phyloP scores from a whole-genome alignment of 768 basidiomycete species.

The Termitomyces sp. region DNA sequence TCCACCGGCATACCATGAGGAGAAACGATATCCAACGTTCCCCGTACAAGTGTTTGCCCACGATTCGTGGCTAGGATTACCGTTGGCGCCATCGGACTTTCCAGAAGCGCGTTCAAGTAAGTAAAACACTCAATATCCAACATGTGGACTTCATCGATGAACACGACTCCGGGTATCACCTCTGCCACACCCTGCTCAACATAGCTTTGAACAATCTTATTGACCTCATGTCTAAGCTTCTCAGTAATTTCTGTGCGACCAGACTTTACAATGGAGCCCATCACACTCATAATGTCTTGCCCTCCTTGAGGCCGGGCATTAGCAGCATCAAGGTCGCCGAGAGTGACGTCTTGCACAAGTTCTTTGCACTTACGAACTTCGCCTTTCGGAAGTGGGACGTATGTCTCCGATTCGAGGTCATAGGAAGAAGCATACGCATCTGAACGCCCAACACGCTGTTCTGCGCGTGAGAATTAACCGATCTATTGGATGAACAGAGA shows the following conservation, averaged over 20 bases:
- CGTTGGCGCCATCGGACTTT: constrained; percentile 94
- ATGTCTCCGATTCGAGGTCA: constrained; percentile 96
- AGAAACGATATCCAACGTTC: constrained; percentile 84
- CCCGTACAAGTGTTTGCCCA: constrained; percentile 86
- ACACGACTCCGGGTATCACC: constrained; percentile 94
- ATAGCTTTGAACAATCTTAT: constrained; percentile 95
- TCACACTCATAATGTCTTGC: constrained; percentile 98
- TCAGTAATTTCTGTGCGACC: constrained; percentile 97
- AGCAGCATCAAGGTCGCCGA: constrained; percentile 89
- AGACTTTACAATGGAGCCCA: constrained; percentile 81
- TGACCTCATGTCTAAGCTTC: constrained; percentile 90
- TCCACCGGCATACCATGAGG: constrained; percentile 94
- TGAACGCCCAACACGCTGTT: constrained; percentile 88
- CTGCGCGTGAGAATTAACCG: neutral
- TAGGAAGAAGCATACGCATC: constrained; percentile 97
- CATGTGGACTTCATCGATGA: constrained; percentile 98
- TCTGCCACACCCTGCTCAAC: constrained; percentile 98
- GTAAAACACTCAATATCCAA: constrained; percentile 99
- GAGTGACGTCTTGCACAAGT: constrained; percentile 22
- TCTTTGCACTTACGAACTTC: constrained; percentile 20
- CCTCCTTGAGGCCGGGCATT: constrained; percentile 93
- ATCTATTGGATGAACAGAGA: neutral
- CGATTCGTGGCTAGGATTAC: constrained; percentile 95
- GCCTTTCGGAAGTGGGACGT: constrained; percentile 78
- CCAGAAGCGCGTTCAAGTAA: constrained; percentile 91